These are phyloP conservation scores for Bocquillonia castaneifolia DNA, from an alignment of 441 rosid species.

Conservation along the genomic window DNA sequence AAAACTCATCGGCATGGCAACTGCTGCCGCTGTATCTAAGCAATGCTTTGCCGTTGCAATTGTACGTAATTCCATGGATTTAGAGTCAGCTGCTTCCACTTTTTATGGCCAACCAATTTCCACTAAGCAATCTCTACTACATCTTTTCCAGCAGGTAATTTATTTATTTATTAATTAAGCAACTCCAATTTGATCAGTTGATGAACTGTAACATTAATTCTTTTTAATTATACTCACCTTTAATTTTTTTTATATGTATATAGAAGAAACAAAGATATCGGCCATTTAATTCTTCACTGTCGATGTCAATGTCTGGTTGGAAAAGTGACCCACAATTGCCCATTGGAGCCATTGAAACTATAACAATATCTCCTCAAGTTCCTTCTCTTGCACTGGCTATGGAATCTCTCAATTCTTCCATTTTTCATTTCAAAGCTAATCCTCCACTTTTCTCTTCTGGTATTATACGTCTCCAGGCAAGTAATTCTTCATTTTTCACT, in stretches of 20 bases:
- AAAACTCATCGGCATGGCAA: neutral
- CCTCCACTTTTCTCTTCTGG: conserved; percentile 60
- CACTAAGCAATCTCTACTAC: conserved; percentile 29
- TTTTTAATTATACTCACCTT: too few relatives aligned
- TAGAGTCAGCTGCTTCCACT: conserved; percentile 30
- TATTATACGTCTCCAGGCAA: conserved; percentile 70
- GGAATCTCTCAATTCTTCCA: conserved; percentile 48
- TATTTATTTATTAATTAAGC: too few relatives aligned
- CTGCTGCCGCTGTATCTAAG: conserved; percentile 27
- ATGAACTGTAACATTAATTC: neutral
- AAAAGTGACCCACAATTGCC: conserved; percentile 43
- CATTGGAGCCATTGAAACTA: conserved; percentile 48
- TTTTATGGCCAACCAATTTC: conserved; percentile 22
- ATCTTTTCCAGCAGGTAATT: conserved; percentile 31
- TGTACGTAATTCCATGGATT: conserved; percentile 33
- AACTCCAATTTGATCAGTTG: neutral
- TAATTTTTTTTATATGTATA: too few relatives aligned
- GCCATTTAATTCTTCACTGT: too few relatives aligned
- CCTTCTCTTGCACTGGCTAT: conserved; percentile 47
- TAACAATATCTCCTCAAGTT: conserved; percentile 45
- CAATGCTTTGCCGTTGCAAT: conserved; percentile 31
- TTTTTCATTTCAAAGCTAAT: conserved; percentile 40
- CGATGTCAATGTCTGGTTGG: conserved; percentile 72
- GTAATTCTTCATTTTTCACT: neutral
- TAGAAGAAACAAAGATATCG: conserved; percentile 30